A percentile compares a stretch with the other conserved stretches of the same genome.
Evolutionary conservation across 2,329 filamentous ascomycete species (phyloP).

Genomic region (Aspergillus fumigatiaffinis): DNA sequence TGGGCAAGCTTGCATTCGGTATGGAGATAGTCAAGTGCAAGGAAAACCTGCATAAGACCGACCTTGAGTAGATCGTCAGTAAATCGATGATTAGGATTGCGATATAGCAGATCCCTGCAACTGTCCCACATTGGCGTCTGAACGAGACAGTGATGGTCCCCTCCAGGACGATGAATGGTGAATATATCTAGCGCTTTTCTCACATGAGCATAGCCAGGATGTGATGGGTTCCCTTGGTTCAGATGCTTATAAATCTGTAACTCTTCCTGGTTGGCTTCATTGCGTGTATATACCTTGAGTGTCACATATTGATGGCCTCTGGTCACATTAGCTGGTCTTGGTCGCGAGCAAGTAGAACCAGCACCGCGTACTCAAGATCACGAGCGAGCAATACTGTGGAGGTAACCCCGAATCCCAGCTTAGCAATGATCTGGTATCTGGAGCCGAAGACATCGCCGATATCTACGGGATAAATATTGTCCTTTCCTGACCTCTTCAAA

Average conservation of each 20-base stretch:
- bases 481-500: conserved; percentile 22
- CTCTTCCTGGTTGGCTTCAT: conserved; percentile 18
- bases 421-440: conserved; percentile 26
- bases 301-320: conserved; percentile 22
- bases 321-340: conserved; percentile 8
- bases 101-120: conserved; percentile 35
- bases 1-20: conserved; percentile 44
- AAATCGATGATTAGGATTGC: conserved; percentile 36
- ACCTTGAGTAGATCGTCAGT: conserved; percentile 36
- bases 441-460: conserved; percentile 28
- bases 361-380: conserved; percentile 20
- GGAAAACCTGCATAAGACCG: conserved; percentile 36
- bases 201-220: conserved; percentile 27
- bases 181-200: conserved; percentile 31
- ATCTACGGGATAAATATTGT: conserved; percentile 30
- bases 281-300: conserved; percentile 22
- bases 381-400: conserved; percentile 30
- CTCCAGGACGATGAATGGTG: conserved; percentile 22
- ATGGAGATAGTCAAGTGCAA: conserved; percentile 43
- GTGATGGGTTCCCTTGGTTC: conserved; percentile 17
- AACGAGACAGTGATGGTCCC: conserved; percentile 30
- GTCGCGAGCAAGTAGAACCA: conserved; percentile 1
- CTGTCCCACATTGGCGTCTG: conserved; percentile 40
- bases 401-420: conserved; percentile 27
- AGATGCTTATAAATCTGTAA: conserved; percentile 28